Evolutionary conservation across 2,329 filamentous ascomycete genomes (phyloP), one percentile per base, ranked within the genome.

Genomic region (Scortechinia acanthostroma): DNA sequence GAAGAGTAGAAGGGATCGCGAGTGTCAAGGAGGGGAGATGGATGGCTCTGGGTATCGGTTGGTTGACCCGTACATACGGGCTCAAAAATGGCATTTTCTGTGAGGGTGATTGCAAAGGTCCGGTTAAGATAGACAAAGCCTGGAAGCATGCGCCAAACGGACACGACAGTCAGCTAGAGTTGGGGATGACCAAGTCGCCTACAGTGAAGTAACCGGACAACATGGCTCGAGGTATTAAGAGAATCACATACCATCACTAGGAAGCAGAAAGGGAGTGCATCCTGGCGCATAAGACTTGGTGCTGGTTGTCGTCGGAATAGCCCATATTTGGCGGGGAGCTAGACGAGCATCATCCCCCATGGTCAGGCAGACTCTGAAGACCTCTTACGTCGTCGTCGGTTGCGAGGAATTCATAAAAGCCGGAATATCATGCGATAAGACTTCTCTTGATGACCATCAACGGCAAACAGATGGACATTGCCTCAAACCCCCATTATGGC

Each of bases 1-100:
- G 77, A 83, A 42, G 80, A 73, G 57, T 83, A 82, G 62, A 83
- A 84, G n/a, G 79, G 78, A 50, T 80, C 76, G 42, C 66, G 58
- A 44, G 71, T 68, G 58, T 76, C 69, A 43, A 73, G 64, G 44
- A 77, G 63, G 47, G 71, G 70, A 22, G 70, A 68, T 6, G 66
- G 62, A 47, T 66, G 44, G 15, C n/a, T 47, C n/a, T n/a, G n/a
- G 42, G 53, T 47, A 21, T 30, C 44, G 6, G 48, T 51, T 15
- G 57, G 46, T 4, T 55, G 51, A 42, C 58, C 59, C 14, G 65
- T 66, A 51, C 70, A 72, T 13, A 58, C 45, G 6, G 69, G 66
- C 47, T 69, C 63, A 43, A 64, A 73, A 22, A 69, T 55, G 43
- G 67, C 67, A 55, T 68, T 64, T 46, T 64, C 57, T 3, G 55